Conservation (phyloP, 441 rosid species). For the Erysimum cheiri region DNA sequence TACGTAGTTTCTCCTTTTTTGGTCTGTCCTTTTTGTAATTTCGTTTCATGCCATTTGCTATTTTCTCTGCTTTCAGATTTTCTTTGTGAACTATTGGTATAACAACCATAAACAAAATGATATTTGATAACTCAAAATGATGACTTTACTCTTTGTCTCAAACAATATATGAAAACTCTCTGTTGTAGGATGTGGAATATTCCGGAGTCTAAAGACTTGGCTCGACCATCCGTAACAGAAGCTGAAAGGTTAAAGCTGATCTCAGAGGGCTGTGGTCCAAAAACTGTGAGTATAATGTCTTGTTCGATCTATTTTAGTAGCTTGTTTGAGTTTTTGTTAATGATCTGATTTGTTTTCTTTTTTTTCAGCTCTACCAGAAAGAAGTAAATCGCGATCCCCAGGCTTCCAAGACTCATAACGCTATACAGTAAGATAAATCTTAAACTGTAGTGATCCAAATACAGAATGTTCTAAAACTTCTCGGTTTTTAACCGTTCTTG, state of each 20-base stretch:
- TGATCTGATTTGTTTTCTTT: conserved; percentile 46
- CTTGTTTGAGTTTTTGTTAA: conserved; percentile 21
- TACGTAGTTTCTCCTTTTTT: neutral
- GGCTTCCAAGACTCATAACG: conserved; percentile 48
- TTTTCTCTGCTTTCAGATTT: neutral
- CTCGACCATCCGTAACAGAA: conserved; percentile 65
- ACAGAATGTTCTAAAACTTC: neutral
- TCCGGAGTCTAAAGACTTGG: conserved; percentile 71
- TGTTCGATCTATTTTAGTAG: neutral
- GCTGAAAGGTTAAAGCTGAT: conserved; percentile 75
- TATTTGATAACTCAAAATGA: neutral
- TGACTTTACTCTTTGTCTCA: neutral
- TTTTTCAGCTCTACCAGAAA: conserved; percentile 69
- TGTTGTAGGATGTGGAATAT: conserved; percentile 69
- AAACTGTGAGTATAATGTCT: conserved; percentile 59
- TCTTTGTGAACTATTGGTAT: neutral
- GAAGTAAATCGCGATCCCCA: conserved; percentile 70
- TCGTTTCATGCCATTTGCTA: neutral
- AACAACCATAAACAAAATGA: neutral
- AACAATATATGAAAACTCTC: neutral
- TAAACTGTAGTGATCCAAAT: conserved; percentile 15
- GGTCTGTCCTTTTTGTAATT: neutral
- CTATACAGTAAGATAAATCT: conserved; percentile 53
- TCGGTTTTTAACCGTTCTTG: conserved; percentile 7
- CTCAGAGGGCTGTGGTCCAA: conserved; percentile 79